Conservation (phyloP, 768 basidiomycete genomes). For the Crepidotus variabilis region DNA sequence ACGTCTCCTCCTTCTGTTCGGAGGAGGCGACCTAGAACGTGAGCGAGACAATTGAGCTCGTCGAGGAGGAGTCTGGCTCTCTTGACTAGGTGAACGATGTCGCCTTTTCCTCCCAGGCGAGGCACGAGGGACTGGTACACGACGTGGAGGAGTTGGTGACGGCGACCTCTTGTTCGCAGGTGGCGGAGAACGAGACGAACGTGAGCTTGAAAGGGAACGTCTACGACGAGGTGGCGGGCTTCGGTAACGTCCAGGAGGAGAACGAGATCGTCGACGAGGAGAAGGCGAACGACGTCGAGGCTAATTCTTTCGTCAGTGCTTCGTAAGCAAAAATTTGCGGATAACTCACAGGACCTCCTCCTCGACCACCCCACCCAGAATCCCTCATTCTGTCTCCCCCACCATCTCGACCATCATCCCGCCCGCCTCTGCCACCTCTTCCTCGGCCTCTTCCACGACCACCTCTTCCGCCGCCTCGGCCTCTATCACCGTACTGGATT, state of each 20-base stretch:
- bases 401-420: slow-evolving; percentile 37
- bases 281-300: slow-evolving; percentile 44
- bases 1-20: slow-evolving; percentile 33
- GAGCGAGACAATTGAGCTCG: slow-evolving; percentile 35
- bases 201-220: slow-evolving; percentile 21
- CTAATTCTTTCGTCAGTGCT: not conserved
- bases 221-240: slow-evolving; percentile 30
- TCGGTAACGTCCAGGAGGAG: slow-evolving; percentile 27
- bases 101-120: slow-evolving; percentile 31
- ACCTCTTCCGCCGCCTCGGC: slow-evolving; percentile 47
- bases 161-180: slow-evolving; percentile 20
- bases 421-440: slow-evolving; percentile 47
- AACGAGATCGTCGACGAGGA: slow-evolving; percentile 29
- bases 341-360: slow-evolving; percentile 44
- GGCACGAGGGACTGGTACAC: slow-evolving; percentile 41
- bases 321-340: slow-evolving; percentile 2
- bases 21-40: slow-evolving; percentile 36
- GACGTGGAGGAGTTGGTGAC: slow-evolving; percentile 27
- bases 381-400: slow-evolving; percentile 43
- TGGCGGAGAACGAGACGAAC: slow-evolving; percentile 23
- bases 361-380: slow-evolving; percentile 67
- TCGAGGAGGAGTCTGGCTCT: slow-evolving; percentile 6
- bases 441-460: slow-evolving; percentile 50
- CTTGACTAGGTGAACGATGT: slow-evolving; percentile 21
- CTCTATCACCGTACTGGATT: slow-evolving; percentile 58